Percentiles rank a stretch among this genome's conserved stretches.
Evolutionary conservation across 176 grass and related monocot species (phyloP).

Genomic region (Alopecurus myosuroides): DNA sequence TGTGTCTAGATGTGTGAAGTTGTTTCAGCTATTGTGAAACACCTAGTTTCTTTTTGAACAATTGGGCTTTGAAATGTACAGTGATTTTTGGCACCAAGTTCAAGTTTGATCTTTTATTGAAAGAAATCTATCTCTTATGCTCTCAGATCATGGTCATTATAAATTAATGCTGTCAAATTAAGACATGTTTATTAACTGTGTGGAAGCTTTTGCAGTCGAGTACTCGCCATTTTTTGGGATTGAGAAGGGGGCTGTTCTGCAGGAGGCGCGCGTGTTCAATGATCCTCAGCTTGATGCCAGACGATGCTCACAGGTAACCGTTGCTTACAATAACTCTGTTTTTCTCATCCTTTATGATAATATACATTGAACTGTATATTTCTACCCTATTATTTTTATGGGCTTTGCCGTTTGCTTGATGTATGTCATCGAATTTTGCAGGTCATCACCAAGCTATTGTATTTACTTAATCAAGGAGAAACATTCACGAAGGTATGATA

Average conservation of each 20-base stretch:
- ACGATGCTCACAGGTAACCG: conserved; percentile 77
- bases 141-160: conserved; percentile 9
- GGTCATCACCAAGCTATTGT: conserved; percentile 97
- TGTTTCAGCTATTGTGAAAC: neutral
- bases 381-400: neutral
- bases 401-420: conserved; percentile 22
- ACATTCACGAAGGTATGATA: conserved; percentile 78
- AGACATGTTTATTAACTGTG: neutral
- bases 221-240: conserved; percentile 92
- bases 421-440: conserved; percentile 29
- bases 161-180: neutral
- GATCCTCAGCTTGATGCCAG: conserved; percentile 85
- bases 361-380: neutral
- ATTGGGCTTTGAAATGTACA: neutral
- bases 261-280: conserved; percentile 93
- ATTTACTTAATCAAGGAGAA: conserved; percentile 99
- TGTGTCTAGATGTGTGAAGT: neutral
- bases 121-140: neutral
- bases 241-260: conserved; percentile 89
- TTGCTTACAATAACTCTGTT: neutral
- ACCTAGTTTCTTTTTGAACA: neutral
- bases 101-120: neutral
- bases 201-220: conserved; percentile 54
- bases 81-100: neutral
- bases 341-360: neutral